phyloP scores from a whole-genome alignment of 1,139 yeast species.

The Lodderomyces oxycetoniae region DNA sequence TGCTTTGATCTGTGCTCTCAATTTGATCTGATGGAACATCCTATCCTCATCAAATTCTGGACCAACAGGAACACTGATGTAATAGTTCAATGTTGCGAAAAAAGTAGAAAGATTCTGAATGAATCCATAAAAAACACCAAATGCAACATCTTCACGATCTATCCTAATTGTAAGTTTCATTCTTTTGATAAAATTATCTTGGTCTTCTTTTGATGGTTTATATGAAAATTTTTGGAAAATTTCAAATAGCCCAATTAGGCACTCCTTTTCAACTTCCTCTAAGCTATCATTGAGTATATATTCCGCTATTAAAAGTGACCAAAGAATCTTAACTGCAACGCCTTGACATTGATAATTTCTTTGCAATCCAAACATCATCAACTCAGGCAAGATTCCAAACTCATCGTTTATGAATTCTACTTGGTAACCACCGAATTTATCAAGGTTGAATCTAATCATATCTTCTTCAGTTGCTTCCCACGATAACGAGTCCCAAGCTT shows the following conservation, averaged over 20 bases:
- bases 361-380: constrained; percentile 67
- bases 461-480: constrained; percentile 63
- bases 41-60: constrained; percentile 86
- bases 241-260: constrained; percentile 59
- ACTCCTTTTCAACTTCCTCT: constrained; percentile 56
- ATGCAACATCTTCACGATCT: constrained; percentile 67
- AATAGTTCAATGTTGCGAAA: constrained; percentile 60
- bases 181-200: constrained; percentile 47
- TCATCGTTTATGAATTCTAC: constrained; percentile 54
- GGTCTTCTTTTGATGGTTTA: constrained; percentile 55
- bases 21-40: constrained; percentile 72
- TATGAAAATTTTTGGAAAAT: constrained; percentile 55
- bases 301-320: constrained; percentile 69
- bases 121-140: constrained; percentile 46
- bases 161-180: constrained; percentile 50
- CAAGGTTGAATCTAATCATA: constrained; percentile 55
- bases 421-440: constrained; percentile 68
- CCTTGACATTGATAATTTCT: constrained; percentile 58
- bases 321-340: constrained; percentile 63
- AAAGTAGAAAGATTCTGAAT: constrained; percentile 59
- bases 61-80: constrained; percentile 72
- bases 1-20: constrained; percentile 71
- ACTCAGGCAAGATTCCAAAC: constrained; percentile 58
- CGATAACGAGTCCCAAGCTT: constrained; percentile 73
- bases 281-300: constrained; percentile 56